Base-by-base conservation (phyloP, 2,329 filamentous ascomycete genomes). In the Fusarium pilosicola region DNA sequence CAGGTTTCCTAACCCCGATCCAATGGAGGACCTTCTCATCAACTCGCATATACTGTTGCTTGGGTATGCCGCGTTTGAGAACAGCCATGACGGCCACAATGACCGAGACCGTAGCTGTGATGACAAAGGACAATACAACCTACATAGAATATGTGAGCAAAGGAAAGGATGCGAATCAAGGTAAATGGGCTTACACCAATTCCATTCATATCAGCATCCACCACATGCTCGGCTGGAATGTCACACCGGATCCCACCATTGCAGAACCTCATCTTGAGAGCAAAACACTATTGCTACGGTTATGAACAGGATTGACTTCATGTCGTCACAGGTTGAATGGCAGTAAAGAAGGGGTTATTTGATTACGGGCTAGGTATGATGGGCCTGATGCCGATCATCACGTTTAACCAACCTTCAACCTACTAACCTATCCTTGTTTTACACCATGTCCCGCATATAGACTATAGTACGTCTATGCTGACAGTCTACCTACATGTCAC, bases 141-240 rank as follows among this genome's bases (percentile, higher is more conserved):
- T 72, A 20, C 18, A 39, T 26, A 28, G 10, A 38, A 36, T 30
- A 48, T 39, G 66, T 69, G 34, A 70, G 58, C 18, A 28, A 38
- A 36, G 7, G 15, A 24, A 14, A 13, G 26, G 15, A 28, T n/a
- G 14, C 36, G 17, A 41, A 28, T 30, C 30, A 24, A 20, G 57
- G 18, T 17, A 22, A 14, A 14, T n/a, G 36, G 15, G 22, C 30
- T 51, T 56, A 63, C 70, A 28, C 57, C 71, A 39, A 74, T 71
- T 32, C 71, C 70, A 14, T 74, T 58, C 70, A 73, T 73, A 28
- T 74, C 65, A 45, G 71, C 46, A 24, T 74, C 71, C 48, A 66
- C 60, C 41, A 65, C 49, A 18, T 48, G 39, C 36, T 62, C 60
- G 12, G 60, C 55, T 9, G 41, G 39, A 26, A 30, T 22, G 32